phyloP scores from a whole-genome alignment of 2,329 filamentous ascomycete species.

The Claviceps sorghi region DNA sequence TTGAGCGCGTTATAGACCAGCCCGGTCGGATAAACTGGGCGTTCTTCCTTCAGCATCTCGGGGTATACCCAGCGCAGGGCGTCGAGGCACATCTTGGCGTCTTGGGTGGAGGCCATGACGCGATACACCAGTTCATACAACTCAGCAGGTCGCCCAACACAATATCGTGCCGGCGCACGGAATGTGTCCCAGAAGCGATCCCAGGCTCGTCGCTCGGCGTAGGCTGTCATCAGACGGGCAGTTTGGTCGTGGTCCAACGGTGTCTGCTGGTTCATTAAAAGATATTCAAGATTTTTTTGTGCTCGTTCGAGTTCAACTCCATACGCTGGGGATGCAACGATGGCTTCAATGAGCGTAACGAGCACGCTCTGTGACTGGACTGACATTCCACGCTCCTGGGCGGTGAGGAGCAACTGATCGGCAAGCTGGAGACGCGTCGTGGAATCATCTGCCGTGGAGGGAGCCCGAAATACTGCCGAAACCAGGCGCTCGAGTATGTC shows the following conservation, averaged over 20 bases:
- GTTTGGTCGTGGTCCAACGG: conserved; percentile 26
- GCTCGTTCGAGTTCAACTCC: conserved; percentile 22
- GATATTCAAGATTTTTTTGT: conserved; percentile 29
- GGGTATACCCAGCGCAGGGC: conserved; percentile 38
- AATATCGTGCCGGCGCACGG: conserved; percentile 36
- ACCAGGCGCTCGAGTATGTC: conserved; percentile 24
- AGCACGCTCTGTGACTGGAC: conserved; percentile 34
- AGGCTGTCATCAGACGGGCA: conserved; percentile 28
- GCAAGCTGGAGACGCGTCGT: conserved; percentile 23
- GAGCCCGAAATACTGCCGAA: conserved; percentile 20
- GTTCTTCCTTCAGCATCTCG: conserved; percentile 43
- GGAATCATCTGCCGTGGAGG: conserved; percentile 9
- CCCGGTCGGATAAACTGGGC: conserved; percentile 29
- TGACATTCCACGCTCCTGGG: conserved; percentile 29
- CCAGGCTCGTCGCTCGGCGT: conserved; percentile 35
- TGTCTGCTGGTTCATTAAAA: conserved; percentile 24
- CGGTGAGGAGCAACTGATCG: conserved; percentile 28
- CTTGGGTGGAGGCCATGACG: conserved; percentile 28
- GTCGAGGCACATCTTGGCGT: conserved; percentile 29
- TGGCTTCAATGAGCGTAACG: conserved; percentile 28
- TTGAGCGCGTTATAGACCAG: conserved; percentile 33
- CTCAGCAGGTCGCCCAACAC: conserved; percentile 29
- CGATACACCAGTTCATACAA: conserved; percentile 43
- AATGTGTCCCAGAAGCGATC: conserved; percentile 46
- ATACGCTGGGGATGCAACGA: conserved; percentile 19